phyloP scores from a whole-genome alignment of 495 filamentous ascomycete species.

The Penicillium ochrochloron region DNA sequence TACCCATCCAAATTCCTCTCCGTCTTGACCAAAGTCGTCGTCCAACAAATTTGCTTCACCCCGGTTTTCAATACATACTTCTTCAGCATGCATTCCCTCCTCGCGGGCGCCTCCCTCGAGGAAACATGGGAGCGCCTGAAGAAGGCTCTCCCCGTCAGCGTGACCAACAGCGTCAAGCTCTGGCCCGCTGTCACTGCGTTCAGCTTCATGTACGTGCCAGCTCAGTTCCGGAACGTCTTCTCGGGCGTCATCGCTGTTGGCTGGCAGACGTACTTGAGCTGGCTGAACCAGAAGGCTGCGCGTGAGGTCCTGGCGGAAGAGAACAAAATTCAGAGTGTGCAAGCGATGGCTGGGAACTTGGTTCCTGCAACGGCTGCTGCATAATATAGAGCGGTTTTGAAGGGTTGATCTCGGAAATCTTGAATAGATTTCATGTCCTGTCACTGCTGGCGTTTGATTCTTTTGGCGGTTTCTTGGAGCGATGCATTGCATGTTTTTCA shows the following conservation, averaged over 20 bases:
- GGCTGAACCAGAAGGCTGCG: constrained; percentile 77
- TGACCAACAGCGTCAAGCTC: constrained; percentile 80
- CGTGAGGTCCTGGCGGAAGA: constrained; percentile 45
- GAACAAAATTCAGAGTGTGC: constrained; percentile 8
- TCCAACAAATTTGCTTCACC: constrained; percentile 84
- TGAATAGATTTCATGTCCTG: constrained; percentile 26
- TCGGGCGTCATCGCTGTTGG: constrained; percentile 77
- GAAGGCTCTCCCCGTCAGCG: constrained; percentile 75
- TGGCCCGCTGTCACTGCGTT: constrained; percentile 91
- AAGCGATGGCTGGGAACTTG: constrained; percentile 16
- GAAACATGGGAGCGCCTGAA: constrained; percentile 72
- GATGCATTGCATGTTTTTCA: constrained; percentile 23
- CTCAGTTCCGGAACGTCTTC: constrained; percentile 80
- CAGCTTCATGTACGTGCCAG: constrained; percentile 79
- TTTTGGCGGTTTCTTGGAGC: constrained; percentile 9
- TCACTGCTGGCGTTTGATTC: constrained; percentile 11
- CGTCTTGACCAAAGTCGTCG: constrained; percentile 71
- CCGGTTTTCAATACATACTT: constrained; percentile 91
- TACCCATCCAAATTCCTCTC: constrained; percentile 72
- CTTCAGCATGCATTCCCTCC: constrained; percentile 80
- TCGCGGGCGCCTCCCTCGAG: constrained; percentile 57
- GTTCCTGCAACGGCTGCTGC: constrained; percentile 32
- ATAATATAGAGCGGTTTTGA: constrained; percentile 14
- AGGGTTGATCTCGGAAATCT: not conserved
- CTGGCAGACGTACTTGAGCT: constrained; percentile 90